These are phyloP conservation scores for Passiflora organensis DNA, from an alignment of 345 rosid species.

Conservation along the genomic window DNA sequence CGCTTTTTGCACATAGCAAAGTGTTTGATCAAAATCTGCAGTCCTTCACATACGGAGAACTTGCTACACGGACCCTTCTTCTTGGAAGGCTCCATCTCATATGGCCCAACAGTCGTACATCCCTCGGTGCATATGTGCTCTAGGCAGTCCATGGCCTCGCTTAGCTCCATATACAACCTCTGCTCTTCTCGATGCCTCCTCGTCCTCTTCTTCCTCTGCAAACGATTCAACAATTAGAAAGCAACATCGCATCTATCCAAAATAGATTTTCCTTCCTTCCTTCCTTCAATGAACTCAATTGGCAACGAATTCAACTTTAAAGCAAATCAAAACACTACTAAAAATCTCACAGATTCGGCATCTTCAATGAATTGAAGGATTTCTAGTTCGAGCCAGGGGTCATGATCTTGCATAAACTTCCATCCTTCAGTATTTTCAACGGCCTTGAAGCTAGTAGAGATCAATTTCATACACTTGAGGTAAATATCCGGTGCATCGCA, in stretches of 20 bases:
- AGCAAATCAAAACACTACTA: too few relatives aligned
- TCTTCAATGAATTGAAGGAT: slow-evolving; percentile 63
- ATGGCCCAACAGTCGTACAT: slow-evolving; percentile 82
- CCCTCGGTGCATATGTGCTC: slow-evolving; percentile 84
- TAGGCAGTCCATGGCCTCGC: slow-evolving; percentile 85
- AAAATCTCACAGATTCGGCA: slow-evolving; percentile 65
- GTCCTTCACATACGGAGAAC: slow-evolving; percentile 84
- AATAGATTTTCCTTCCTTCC: too few relatives aligned
- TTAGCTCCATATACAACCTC: slow-evolving; percentile 57
- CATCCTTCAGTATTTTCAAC: slow-evolving; percentile 74
- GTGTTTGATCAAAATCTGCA: slow-evolving; percentile 71
- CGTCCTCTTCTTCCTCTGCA: slow-evolving; percentile 55
- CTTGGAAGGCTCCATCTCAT: slow-evolving; percentile 53
- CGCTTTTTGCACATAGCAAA: slow-evolving; percentile 70
- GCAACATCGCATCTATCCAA: too few relatives aligned
- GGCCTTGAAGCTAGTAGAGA: slow-evolving; percentile 67
- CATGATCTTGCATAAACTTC: slow-evolving; percentile 62
- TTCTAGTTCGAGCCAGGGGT: slow-evolving; percentile 77
- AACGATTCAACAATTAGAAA: too few relatives aligned
- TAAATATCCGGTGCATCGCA: slow-evolving; percentile 65
- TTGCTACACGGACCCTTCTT: slow-evolving; percentile 44
- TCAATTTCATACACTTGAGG: slow-evolving; percentile 52
- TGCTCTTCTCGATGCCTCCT: slow-evolving; percentile 51
- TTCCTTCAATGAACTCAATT: too few relatives aligned
- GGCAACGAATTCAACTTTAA: too few relatives aligned